Base-by-base conservation (phyloP, 805 yeast genomes). In the Starmerella tilneyi region DNA sequence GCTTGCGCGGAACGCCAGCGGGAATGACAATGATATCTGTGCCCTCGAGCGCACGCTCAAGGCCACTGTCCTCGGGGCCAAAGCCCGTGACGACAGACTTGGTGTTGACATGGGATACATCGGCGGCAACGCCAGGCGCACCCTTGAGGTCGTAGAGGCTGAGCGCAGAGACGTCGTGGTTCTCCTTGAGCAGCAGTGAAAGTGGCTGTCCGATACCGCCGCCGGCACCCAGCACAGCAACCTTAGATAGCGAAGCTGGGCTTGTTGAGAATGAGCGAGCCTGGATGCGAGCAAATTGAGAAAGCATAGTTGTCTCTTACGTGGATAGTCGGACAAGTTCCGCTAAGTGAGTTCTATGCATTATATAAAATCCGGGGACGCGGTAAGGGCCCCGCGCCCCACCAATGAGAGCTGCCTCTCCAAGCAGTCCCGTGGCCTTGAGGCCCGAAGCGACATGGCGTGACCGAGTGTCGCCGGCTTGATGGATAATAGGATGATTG, bases 1-100 rank as follows among this genome's bases (percentile, higher is more conserved):
- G 96, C 73, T 86, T 88, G 78, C 94, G 84, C 73, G 94, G 96
- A 48, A 88, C 94, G 73, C 96, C 96, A 47, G 96, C 96, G 63
- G 96, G 96, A 67, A 88, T 84, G 55, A 88, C 76, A 54, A 88
- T 82, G 50, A 88, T 81, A 51, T 76, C 80, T 48, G 85, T 73
- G 49, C 75, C 81, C 50, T 73, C 70, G 57, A 81, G 71, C 44
- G 96, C 89, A 56, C 71, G 71, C 60, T 72, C 70, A 56, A 88
- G 70, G 47, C 83, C 84, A 58, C 70, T 70, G 49, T 78, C 74
- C 54, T 83, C 94, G 57, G 95, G 94, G 48, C 84, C 74, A 74
- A 74, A 88, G 54, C 96, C 96, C 56, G 70, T 75, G 58, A 89
- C 96, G 47, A 75, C 76, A 53, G 95, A 84, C 73, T 83, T 78